Conservation (phyloP, 1,139 yeast species). For the Sugiyamaella sp. region DNA sequence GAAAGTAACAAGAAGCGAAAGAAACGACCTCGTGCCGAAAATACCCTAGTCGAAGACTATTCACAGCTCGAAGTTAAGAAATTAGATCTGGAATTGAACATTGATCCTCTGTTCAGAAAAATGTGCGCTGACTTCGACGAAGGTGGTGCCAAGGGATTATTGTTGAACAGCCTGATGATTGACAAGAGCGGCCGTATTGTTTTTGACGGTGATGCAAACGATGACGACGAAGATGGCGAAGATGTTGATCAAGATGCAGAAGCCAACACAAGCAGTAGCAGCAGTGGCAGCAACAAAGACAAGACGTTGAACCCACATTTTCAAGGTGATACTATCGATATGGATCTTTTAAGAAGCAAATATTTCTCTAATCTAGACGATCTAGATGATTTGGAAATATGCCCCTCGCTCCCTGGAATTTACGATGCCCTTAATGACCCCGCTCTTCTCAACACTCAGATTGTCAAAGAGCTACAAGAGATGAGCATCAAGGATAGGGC, state of each 20-base stretch:
- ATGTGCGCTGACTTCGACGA: slow-evolving; percentile 93
- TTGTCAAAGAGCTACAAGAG: slow-evolving; percentile 33
- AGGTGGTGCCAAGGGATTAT: slow-evolving; percentile 87
- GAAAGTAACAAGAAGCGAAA: slow-evolving; percentile 27
- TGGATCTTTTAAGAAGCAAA: slow-evolving; percentile 25
- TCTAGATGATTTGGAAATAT: slow-evolving; percentile 51
- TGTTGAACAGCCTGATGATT: slow-evolving; percentile 68
- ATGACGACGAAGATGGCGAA: slow-evolving; percentile 32
- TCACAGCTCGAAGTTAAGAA: slow-evolving; percentile 66
- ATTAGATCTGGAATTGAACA: slow-evolving; percentile 73
- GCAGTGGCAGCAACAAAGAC: slow-evolving; percentile 26
- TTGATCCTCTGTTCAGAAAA: slow-evolving; percentile 87
- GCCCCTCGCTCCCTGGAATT: slow-evolving; percentile 65
- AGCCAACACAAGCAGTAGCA: slow-evolving; percentile 20
- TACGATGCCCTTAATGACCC: slow-evolving; percentile 60
- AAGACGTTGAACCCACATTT: slow-evolving; percentile 14
- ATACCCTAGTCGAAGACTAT: slow-evolving; percentile 57
- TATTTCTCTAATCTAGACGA: slow-evolving; percentile 34
- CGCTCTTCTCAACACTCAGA: slow-evolving; percentile 27
- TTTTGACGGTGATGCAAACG: slow-evolving; percentile 52
- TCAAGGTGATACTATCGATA: slow-evolving; percentile 30
- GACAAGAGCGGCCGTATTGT: slow-evolving; percentile 64
- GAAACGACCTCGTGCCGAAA: slow-evolving; percentile 42
- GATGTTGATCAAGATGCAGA: slow-evolving; percentile 32
- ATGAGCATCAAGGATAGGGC: slow-evolving; percentile 21